Percentiles rank a stretch among this genome's conserved stretches.
These are phyloP conservation scores for Pseudoscleropodium purum DNA, from an alignment of 225 moss, liverwort and hornwort genomes.

Conservation along the genomic window DNA sequence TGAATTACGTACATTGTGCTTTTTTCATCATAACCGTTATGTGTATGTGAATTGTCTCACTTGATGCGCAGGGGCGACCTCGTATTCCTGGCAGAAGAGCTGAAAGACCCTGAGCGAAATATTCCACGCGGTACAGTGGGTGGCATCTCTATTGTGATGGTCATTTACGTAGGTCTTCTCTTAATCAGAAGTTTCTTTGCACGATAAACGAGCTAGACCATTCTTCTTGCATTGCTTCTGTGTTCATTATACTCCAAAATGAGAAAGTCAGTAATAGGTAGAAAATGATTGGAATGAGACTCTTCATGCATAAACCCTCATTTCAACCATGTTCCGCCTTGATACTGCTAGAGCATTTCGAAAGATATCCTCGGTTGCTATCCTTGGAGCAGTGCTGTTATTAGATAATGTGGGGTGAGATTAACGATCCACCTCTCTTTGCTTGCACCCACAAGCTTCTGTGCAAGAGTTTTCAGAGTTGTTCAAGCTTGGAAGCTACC, in stretches of 20 bases:
- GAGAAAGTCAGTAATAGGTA: not conserved
- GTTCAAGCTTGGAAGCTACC: not conserved
- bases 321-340: not conserved
- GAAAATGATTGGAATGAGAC: not conserved
- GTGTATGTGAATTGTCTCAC: not conserved
- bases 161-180: slow-evolving; percentile 54
- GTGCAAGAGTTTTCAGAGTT: not conserved
- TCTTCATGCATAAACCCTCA: not conserved
- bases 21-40: not conserved
- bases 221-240: not conserved
- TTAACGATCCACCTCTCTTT: not conserved
- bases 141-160: slow-evolving; percentile 44
- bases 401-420: not conserved
- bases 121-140: slow-evolving; percentile 53
- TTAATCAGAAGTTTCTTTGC: not conserved
- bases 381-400: not conserved
- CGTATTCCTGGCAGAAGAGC: slow-evolving; percentile 70
- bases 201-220: not conserved
- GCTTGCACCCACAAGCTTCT: not conserved
- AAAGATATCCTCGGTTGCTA: not conserved
- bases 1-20: not conserved
- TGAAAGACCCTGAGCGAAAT: slow-evolving; percentile 69
- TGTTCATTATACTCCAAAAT: not conserved
- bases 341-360: not conserved
- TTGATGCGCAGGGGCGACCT: slow-evolving; percentile 55